Evolutionary conservation across 768 basidiomycete genomes (phyloP).

Genomic region (Mycena galericulata): DNA sequence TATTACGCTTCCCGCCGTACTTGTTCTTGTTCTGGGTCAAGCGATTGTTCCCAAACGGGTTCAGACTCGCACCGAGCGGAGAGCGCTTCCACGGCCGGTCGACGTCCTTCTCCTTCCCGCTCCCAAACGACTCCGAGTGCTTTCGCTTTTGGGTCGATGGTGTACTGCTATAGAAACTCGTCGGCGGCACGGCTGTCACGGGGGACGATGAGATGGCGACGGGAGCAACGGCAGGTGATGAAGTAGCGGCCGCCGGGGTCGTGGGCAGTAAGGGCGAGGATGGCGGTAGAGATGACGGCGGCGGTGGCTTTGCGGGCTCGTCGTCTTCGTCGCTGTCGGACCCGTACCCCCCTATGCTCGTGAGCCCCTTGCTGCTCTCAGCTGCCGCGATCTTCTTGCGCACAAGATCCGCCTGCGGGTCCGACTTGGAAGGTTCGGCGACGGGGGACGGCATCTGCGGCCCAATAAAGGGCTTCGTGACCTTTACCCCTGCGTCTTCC

Average conservation of each 20-base stretch:
- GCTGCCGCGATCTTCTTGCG: conserved; percentile 66
- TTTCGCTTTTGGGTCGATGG: conserved; percentile 30
- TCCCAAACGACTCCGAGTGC: conserved; percentile 20
- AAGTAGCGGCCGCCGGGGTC: conserved; percentile 49
- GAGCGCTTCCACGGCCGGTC: conserved; percentile 32
- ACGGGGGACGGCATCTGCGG: conserved; percentile 69
- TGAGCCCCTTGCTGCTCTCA: conserved; percentile 40
- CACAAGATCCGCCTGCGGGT: conserved; percentile 66
- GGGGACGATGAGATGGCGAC: conserved; percentile 39
- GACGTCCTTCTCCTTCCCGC: conserved; percentile 12
- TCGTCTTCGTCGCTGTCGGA: conserved; percentile 45
- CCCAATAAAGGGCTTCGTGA: conserved; percentile 69
- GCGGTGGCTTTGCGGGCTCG: conserved; percentile 34
- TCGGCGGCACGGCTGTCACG: conserved; percentile 47
- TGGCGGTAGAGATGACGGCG: conserved; percentile 43
- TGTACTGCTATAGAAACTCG: conserved; percentile 36
- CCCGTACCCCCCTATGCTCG: conserved; percentile 40
- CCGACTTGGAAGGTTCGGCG: conserved; percentile 43
- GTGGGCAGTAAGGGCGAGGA: conserved; percentile 45
- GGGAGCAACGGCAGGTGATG: conserved; percentile 43
- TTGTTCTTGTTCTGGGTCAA: neutral
- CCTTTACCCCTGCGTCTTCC: conserved; percentile 63
- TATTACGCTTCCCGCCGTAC: conserved; percentile 11
- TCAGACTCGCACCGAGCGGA: conserved; percentile 25
- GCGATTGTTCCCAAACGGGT: conserved; percentile 24